Conservation (phyloP, 441 rosid genomes). For the Arabidopsis hybrid region DNA sequence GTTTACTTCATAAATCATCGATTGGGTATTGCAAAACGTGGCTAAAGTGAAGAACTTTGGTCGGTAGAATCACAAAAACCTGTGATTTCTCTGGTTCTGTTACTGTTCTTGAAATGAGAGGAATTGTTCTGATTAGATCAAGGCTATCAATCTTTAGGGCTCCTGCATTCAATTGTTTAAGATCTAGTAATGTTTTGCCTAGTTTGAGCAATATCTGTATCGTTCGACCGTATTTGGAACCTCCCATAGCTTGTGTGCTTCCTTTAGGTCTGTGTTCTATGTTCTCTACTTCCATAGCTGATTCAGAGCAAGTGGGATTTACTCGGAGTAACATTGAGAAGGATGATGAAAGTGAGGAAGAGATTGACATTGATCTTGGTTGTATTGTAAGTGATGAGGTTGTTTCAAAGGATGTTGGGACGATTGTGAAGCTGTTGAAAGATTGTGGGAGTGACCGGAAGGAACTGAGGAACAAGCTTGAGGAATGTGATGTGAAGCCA, state of each 20-base stretch:
- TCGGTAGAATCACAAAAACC: constrained; percentile 18
- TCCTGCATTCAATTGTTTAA: constrained; percentile 42
- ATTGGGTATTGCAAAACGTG: background rate
- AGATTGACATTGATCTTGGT: constrained; percentile 25
- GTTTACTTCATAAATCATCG: background rate
- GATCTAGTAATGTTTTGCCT: constrained; percentile 27
- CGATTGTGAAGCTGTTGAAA: constrained; percentile 53
- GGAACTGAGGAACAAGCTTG: constrained; percentile 63
- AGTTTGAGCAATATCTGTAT: background rate
- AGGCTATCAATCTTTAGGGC: constrained; percentile 35
- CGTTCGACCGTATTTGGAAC: constrained; percentile 31
- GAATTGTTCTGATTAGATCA: constrained; percentile 52
- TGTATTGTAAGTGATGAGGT: constrained; percentile 39
- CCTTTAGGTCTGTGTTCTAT: constrained; percentile 44
- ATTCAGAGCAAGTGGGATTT: constrained; percentile 19
- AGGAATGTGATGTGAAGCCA: constrained; percentile 58
- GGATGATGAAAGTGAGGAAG: constrained; percentile 47
- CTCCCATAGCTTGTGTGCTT: constrained; percentile 31
- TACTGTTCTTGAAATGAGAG: constrained; percentile 49
- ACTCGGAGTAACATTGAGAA: constrained; percentile 34
- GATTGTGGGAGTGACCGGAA: constrained; percentile 48
- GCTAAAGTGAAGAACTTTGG: constrained; percentile 29
- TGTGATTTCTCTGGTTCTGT: background rate
- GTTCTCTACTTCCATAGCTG: constrained; percentile 49
- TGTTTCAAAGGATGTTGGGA: constrained; percentile 52